A percentile compares a stretch with the other conserved stretches of the same genome.
Evolutionary conservation across 1,284 basidiomycete species (phyloP).

Genomic region (Ganoderma sinense): DNA sequence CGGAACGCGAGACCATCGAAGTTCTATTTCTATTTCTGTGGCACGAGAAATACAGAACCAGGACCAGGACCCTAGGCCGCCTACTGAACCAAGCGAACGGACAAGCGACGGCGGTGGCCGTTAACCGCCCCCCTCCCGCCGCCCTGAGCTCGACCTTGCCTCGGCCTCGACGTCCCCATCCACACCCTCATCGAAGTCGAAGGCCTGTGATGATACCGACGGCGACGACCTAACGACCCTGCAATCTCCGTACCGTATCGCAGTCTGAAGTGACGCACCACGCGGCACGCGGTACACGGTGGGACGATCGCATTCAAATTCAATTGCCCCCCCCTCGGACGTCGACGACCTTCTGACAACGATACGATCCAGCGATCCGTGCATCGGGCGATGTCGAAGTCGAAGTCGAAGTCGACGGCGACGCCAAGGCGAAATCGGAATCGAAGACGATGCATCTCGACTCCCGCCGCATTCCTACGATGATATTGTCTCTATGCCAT

Average conservation of each 20-base stretch:
- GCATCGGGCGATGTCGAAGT: constrained; percentile 5
- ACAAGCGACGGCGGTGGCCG: neutral
- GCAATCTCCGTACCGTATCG: neutral
- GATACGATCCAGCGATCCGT: neutral
- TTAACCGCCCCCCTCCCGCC: too few species aligned
- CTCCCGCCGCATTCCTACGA: neutral
- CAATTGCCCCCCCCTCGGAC: neutral
- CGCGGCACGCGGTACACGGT: neutral
- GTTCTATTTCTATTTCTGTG: neutral
- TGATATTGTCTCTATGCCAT: neutral
- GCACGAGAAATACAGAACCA: neutral
- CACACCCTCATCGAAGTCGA: neutral
- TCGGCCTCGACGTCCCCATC: neutral
- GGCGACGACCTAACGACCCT: neutral
- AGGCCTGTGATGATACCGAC: neutral
- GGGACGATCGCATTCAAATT: neutral
- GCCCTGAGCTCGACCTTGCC: neutral
- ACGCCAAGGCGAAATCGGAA: too few species aligned
- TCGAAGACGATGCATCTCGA: neutral
- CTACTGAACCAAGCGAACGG: neutral
- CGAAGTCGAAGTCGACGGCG: neutral
- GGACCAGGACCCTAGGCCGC: too few species aligned
- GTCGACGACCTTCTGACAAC: neutral
- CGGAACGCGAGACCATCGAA: neutral
- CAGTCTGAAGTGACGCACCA: neutral